A percentile compares a stretch with the other conserved stretches of the same genome.
These are phyloP conservation scores for Annulohypoxylon nitens DNA, from an alignment of 495 filamentous ascomycete species.

Conservation along the genomic window DNA sequence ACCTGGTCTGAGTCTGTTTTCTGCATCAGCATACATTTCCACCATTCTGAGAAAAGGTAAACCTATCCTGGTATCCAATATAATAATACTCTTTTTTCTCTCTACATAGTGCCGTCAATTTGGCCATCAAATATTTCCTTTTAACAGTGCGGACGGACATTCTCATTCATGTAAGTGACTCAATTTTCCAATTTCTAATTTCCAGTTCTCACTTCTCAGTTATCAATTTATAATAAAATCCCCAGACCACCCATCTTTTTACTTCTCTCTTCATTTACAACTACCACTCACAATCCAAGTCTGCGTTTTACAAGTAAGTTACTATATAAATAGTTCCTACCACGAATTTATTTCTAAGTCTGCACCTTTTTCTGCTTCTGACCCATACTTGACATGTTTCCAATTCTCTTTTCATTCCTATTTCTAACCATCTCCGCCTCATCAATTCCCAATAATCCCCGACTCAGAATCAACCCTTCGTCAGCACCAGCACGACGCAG, in stretches of 20 bases:
- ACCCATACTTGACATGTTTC: neutral
- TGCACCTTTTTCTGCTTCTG: neutral
- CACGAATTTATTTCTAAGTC: neutral
- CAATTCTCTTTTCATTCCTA: neutral
- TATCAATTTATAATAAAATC: neutral
- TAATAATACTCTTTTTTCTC: neutral
- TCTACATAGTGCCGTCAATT: neutral
- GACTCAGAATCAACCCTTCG: constrained; percentile 19
- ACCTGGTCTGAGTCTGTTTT: neutral
- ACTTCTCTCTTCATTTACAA: neutral
- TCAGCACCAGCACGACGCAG: constrained; percentile 8
- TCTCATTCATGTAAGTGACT: neutral
- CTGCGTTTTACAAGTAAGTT: neutral
- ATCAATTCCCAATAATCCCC: constrained; percentile 11
- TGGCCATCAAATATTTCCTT: neutral
- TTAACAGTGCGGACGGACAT: neutral
- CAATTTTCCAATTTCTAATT: neutral
- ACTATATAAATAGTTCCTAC: neutral
- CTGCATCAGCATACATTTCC: neutral
- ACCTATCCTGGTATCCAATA: neutral
- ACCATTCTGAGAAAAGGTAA: neutral
- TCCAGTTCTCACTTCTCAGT: neutral
- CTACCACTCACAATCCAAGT: neutral
- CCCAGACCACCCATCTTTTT: neutral
- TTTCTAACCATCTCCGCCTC: neutral